Conservation (phyloP, 192 early-diverging fungal genomes). For the Podila epicladia region DNA sequence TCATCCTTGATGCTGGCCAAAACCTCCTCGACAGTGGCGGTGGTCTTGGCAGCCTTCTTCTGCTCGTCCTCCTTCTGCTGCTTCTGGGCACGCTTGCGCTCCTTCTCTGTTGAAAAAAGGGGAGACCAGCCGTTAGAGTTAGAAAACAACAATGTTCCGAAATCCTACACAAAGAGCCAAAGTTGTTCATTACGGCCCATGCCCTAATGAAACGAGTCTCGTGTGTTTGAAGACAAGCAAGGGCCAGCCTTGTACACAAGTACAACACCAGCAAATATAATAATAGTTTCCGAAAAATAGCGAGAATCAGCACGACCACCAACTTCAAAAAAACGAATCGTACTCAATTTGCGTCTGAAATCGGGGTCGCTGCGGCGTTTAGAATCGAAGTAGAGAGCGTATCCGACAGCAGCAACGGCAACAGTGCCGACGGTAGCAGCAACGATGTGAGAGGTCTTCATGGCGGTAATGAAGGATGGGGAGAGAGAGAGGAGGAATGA, state of each 20-base stretch:
- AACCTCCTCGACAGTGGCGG: slow-evolving; percentile 65
- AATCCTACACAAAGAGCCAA: too few species aligned
- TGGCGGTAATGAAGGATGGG: neutral
- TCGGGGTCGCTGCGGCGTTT: slow-evolving; percentile 86
- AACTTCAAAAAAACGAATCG: slow-evolving; percentile 11
- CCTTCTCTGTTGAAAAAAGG: slow-evolving; percentile 52
- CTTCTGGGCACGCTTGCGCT: slow-evolving; percentile 74
- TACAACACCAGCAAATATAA: too few species aligned
- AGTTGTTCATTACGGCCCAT: too few species aligned
- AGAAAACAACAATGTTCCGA: too few species aligned
- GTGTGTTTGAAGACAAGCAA: too few species aligned
- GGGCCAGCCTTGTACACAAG: too few species aligned
- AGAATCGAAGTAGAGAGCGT: slow-evolving; percentile 94
- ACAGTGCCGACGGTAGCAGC: slow-evolving; percentile 62
- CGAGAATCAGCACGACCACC: neutral
- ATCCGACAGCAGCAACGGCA: slow-evolving; percentile 75
- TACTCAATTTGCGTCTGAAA: slow-evolving; percentile 88
- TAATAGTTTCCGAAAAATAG: neutral
- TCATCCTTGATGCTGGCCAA: slow-evolving; percentile 72
- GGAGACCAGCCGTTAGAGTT: neutral
- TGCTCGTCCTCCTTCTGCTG: slow-evolving; percentile 59
- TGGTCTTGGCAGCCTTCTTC: slow-evolving; percentile 35
- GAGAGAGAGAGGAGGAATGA: neutral
- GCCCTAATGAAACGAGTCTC: too few species aligned
- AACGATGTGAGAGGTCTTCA: slow-evolving; percentile 51